Percentiles rank a stretch among this genome's conserved stretches.
phyloP scores from a whole-genome alignment of 2,329 filamentous ascomycete genomes.

The Botrytis deweyae region DNA sequence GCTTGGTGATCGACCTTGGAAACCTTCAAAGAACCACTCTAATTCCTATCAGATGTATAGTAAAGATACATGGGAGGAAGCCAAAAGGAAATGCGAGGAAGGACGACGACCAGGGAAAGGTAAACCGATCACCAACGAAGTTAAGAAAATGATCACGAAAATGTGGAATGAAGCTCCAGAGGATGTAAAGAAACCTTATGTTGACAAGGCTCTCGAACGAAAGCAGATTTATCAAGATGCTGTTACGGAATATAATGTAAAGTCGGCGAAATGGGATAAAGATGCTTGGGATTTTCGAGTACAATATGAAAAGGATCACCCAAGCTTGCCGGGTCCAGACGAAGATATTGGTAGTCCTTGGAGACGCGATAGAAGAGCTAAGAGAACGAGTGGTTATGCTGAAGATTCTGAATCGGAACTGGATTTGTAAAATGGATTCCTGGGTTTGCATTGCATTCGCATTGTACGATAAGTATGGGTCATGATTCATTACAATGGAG shows the following conservation, averaged over 20 bases:
- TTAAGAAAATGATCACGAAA: constrained; percentile 79
- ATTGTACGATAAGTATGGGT: constrained; percentile 22
- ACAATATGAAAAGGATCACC: constrained; percentile 54
- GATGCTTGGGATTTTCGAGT: constrained; percentile 56
- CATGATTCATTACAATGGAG: constrained; percentile 19
- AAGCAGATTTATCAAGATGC: constrained; percentile 63
- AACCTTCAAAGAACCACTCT: constrained; percentile 69
- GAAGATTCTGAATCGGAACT: constrained; percentile 37
- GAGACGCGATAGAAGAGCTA: constrained; percentile 39
- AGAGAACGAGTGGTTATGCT: constrained; percentile 39
- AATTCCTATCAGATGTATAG: constrained; percentile 92
- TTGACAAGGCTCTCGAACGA: constrained; percentile 69
- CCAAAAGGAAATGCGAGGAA: constrained; percentile 60
- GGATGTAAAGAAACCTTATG: constrained; percentile 73
- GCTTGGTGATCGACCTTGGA: constrained; percentile 73
- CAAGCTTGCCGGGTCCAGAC: constrained; percentile 43
- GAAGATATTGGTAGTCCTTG: constrained; percentile 36
- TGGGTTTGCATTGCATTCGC: constrained; percentile 20
- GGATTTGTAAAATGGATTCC: constrained; percentile 26
- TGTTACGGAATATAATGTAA: constrained; percentile 58
- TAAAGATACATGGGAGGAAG: constrained; percentile 69
- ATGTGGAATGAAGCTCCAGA: constrained; percentile 82
- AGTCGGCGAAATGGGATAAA: constrained; percentile 70
- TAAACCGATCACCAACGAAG: constrained; percentile 71
- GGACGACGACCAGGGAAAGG: constrained; percentile 63